Evolutionary conservation across 2,329 filamentous ascomycete species (phyloP).

Genomic region (Fusarium hainanense): DNA sequence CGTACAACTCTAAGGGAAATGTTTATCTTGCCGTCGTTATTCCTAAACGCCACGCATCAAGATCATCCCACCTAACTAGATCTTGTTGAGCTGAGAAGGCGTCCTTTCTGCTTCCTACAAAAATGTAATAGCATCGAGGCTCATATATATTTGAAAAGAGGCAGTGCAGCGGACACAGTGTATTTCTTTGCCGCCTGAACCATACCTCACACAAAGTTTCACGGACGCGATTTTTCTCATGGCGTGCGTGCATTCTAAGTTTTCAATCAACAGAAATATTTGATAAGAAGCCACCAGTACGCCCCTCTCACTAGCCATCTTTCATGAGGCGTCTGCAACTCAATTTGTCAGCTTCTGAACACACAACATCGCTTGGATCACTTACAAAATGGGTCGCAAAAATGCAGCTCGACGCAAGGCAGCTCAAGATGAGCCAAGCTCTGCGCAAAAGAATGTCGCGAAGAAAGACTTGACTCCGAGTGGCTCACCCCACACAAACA

Average conservation of each 20-base stretch:
- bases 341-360: accelerated
- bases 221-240: accelerated
- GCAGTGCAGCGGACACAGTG: no score
- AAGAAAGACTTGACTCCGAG: accelerated
- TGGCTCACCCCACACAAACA: no score
- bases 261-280: not conserved
- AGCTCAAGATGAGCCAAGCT: not conserved
- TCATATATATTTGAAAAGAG: no score
- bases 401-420: not conserved
- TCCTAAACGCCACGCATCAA: accelerated
- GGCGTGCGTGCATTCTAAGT: not conserved
- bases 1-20: no score
- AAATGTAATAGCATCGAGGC: no score
- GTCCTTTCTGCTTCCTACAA: accelerated
- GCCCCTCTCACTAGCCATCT: not conserved
- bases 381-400: not conserved
- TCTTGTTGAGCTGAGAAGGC: accelerated
- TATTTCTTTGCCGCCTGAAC: no score
- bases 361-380: not conserved
- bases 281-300: not conserved
- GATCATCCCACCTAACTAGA: accelerated
- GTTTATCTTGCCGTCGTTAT: no score
- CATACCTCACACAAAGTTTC: not conserved
- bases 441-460: accelerated
- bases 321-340: not conserved